Percentiles rank a stretch among this genome's conserved stretches.
phyloP scores from a whole-genome alignment of 495 filamentous ascomycete species.

The Delitschia confertaspora region DNA sequence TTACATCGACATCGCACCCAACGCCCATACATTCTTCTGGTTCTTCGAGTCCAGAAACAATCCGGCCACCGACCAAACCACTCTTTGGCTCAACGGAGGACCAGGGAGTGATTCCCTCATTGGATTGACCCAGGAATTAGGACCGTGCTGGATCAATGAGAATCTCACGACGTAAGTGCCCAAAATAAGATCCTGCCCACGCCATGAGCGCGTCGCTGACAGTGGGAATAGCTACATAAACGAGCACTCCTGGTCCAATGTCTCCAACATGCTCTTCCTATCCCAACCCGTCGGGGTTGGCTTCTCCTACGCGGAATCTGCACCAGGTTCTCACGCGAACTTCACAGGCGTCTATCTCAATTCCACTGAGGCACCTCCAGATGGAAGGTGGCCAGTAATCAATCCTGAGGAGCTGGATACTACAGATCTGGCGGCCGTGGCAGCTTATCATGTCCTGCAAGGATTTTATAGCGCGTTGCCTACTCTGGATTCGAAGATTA shows the following conservation, averaged over 20 bases:
- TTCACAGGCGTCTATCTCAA: conserved; percentile 39
- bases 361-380: conserved; percentile 35
- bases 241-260: conserved; percentile 62
- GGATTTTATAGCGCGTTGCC: conserved; percentile 37
- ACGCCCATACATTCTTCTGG: conserved; percentile 22
- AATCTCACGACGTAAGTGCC: conserved; percentile 46
- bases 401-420: conserved; percentile 31
- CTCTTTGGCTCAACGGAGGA: conserved; percentile 39
- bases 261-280: conserved; percentile 66
- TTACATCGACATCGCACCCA: conserved; percentile 16
- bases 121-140: conserved; percentile 61
- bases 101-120: conserved; percentile 56
- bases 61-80: conserved; percentile 24
- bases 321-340: conserved; percentile 27
- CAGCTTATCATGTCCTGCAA: conserved; percentile 40
- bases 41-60: conserved; percentile 28
- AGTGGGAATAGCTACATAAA: no score
- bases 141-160: conserved; percentile 49
- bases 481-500: conserved; percentile 33
- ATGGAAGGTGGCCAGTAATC: conserved; percentile 40
- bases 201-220: no score
- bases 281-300: conserved; percentile 58
- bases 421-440: conserved; percentile 43
- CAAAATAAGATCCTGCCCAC: no score
- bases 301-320: conserved; percentile 47